Evolutionary conservation across 2,329 filamentous ascomycete genomes (phyloP), one percentile per base, ranked within the genome.

Genomic region (Penicillium sp.): DNA sequence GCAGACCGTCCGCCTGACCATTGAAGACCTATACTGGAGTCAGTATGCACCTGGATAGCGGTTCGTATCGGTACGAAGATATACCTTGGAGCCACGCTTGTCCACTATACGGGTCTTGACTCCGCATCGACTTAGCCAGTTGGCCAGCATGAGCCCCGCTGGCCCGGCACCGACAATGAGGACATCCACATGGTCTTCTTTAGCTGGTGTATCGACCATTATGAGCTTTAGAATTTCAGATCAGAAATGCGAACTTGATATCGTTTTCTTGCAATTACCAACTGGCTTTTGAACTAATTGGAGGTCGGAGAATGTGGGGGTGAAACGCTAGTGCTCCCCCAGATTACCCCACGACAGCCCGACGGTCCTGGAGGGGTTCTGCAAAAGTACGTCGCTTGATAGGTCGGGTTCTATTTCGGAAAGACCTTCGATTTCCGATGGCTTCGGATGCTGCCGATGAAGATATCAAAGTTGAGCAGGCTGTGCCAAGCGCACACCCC

Each of bases 1-100:
- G 84, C 3, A 87, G 74, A 2, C 82, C 83, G 59, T 82, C 80
- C 2, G 79, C 79, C 60, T 80, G 78, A 21, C 73, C 71, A n/a
- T 65, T 68, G 44, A 65, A 57, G 12, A 60, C 55, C 51, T 58
- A 46, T 10, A 32, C 2, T 13, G n/a, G 29, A 6, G 13, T 46
- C 29, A 46, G 31, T 31, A 25, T 21, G 3, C 12, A 16, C 21
- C 3, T 8, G 5, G 9, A 8, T 12, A 15, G 9, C 15, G 13
- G 25, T 7, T 38, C 13, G n/a, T 35, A 25, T n/a, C 1, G 7
- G 21, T 29, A 27, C 4, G 15, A 18, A 27, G 10, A 8, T 29
- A 57, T 41, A 70, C 60, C 60, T 76, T 76, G 2, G 67, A 72
- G 2, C 67, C 69, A 55, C 75, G 66, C 54, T 78, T 77, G 58